Conservation (phyloP, 164 flowering plant genomes). For the Malania oleifera region DNA sequence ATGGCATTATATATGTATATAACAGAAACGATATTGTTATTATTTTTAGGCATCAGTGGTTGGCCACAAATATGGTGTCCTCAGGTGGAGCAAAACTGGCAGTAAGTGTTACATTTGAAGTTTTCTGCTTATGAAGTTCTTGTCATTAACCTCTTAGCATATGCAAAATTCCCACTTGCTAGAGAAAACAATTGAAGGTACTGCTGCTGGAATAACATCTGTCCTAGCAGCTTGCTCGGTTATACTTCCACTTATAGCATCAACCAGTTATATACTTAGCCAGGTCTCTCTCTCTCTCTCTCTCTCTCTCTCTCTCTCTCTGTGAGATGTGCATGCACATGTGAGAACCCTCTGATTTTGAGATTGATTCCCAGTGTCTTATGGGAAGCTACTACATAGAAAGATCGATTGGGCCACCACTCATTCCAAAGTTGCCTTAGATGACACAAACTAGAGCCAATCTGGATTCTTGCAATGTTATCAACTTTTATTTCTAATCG, state of each 20-base stretch:
- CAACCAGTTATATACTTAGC: conserved; percentile 67
- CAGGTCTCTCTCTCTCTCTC: conserved; percentile 48
- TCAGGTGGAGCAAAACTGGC: conserved; percentile 97
- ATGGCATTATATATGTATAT: no score
- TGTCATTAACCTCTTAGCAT: background rate
- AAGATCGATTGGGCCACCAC: no score
- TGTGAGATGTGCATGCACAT: no score
- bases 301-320: conserved; percentile 5
- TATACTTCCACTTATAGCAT: conserved; percentile 80
- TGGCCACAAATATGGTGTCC: conserved; percentile 95
- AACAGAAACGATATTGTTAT: background rate
- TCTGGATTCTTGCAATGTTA: no score
- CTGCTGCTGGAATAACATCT: conserved; percentile 98
- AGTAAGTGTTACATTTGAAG: conserved; percentile 42
- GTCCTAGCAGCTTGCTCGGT: conserved; percentile 79
- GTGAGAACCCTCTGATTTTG: no score
- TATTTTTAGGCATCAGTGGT: conserved; percentile 82
- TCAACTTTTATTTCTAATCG: no score
- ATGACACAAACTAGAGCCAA: no score
- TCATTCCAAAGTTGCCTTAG: no score
- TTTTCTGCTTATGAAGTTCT: background rate
- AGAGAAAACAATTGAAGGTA: conserved; percentile 98
- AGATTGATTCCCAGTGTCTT: no score
- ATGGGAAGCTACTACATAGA: no score
- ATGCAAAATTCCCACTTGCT: conserved; percentile 7